phyloP scores from a whole-genome alignment of 768 basidiomycete genomes.

The Leccinum longicurvipes region DNA sequence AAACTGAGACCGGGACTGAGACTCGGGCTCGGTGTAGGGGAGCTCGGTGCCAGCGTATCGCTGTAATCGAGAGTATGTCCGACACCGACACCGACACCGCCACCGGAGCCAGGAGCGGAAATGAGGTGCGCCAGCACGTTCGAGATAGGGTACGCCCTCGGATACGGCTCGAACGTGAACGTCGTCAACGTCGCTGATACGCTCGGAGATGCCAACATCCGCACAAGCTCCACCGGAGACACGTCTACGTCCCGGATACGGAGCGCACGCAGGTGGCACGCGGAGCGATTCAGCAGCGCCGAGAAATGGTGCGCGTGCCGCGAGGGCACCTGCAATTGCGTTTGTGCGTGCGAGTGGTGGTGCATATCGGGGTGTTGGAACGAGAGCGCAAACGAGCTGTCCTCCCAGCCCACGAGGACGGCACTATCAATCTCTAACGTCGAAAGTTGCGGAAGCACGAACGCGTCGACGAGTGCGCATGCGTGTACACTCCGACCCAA shows the following conservation, averaged over 20 bases:
- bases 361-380: constrained; percentile 13
- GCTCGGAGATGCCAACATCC: constrained; percentile 18
- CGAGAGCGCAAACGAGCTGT: neutral
- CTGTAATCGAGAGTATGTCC: neutral
- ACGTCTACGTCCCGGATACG: constrained; percentile 21
- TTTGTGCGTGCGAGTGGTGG: neutral
- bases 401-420: constrained; percentile 15
- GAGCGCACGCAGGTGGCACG: constrained; percentile 18
- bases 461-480: constrained; percentile 16
- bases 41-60: neutral
- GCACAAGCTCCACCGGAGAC: constrained; percentile 18
- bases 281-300: constrained; percentile 21
- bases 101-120: neutral
- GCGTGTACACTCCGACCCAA: constrained; percentile 17
- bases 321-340: constrained; percentile 6
- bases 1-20: neutral
- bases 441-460: constrained; percentile 22
- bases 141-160: constrained; percentile 14
- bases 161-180: constrained; percentile 26
- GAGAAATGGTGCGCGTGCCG: constrained; percentile 24
- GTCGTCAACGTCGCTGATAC: constrained; percentile 15
- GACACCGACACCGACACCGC: neutral
- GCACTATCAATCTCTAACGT: constrained; percentile 22
- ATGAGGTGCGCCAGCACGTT: constrained; percentile 17
- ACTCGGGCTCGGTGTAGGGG: neutral